A percentile compares a stretch with the other conserved stretches of the same genome.
Evolutionary conservation across 2,329 filamentous ascomycete genomes (phyloP).

Genomic region (Xylariaceae sp.): DNA sequence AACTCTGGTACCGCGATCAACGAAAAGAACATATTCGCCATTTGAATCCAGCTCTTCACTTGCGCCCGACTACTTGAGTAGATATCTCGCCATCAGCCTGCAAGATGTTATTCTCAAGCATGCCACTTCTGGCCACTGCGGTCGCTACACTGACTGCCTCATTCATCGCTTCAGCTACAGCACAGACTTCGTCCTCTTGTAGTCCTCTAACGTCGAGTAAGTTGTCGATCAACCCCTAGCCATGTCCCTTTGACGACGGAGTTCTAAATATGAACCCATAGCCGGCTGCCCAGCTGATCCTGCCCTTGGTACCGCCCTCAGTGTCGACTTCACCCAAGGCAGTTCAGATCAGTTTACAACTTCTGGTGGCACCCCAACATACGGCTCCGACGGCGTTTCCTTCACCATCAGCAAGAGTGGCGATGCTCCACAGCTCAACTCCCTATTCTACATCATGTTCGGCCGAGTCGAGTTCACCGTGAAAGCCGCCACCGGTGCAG

Average conservation of each 20-base stretch:
- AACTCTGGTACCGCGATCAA: no score
- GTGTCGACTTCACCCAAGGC: conserved; percentile 79
- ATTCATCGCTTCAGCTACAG: conserved; percentile 20
- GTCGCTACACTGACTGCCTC: conserved; percentile 19
- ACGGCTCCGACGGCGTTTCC: conserved; percentile 71
- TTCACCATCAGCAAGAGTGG: conserved; percentile 78
- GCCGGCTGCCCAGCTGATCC: conserved; percentile 73
- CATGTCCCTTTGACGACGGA: not conserved
- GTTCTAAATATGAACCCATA: conserved; percentile 32
- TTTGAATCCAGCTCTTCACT: no score
- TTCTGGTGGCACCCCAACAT: conserved; percentile 65
- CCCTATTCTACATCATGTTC: conserved; percentile 99
- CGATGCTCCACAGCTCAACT: conserved; percentile 81
- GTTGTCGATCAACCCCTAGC: conserved; percentile 7
- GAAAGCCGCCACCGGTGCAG: conserved; percentile 81
- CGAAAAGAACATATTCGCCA: no score
- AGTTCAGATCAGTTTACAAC: conserved; percentile 75
- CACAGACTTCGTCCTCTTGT: conserved; percentile 32
- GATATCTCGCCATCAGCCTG: not conserved
- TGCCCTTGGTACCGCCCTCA: conserved; percentile 78
- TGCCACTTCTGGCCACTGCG: conserved; percentile 17
- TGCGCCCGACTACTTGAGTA: not conserved
- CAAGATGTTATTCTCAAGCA: conserved; percentile 24
- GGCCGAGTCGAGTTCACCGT: conserved; percentile 83
- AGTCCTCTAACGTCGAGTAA: conserved; percentile 31